Evolutionary conservation across 306 rosid species (phyloP).

Genomic region (Casuarina glauca): DNA sequence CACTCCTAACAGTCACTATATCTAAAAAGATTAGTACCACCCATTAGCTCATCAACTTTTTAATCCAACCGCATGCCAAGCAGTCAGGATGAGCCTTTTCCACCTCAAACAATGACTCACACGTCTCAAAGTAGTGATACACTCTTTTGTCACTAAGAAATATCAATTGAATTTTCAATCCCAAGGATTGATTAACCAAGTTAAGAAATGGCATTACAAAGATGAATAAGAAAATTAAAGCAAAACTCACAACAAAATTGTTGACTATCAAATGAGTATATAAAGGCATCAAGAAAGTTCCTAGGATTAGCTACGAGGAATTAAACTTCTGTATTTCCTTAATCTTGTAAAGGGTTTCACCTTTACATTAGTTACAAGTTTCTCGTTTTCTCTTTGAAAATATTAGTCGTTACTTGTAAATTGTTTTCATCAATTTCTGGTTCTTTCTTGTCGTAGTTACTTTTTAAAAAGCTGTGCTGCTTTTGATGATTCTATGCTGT

Average conservation of each 20-base stretch:
- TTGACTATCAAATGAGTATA: background rate
- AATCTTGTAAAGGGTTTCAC: background rate
- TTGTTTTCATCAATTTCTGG: background rate
- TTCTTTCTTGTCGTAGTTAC: background rate
- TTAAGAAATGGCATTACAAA: background rate
- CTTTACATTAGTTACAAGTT: background rate
- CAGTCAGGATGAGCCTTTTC: background rate
- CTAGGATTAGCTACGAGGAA: background rate
- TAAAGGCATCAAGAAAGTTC: background rate
- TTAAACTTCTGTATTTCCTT: background rate
- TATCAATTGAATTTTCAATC: background rate
- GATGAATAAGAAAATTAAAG: background rate
- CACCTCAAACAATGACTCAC: background rate
- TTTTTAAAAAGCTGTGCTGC: background rate
- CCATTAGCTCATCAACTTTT: background rate
- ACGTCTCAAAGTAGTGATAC: background rate
- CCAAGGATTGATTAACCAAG: background rate
- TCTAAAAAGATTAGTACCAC: background rate
- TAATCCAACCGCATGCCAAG: background rate
- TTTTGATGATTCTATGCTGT: background rate
- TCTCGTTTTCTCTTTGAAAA: background rate
- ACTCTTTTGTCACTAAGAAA: background rate
- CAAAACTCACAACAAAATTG: background rate
- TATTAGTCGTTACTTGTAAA: background rate
- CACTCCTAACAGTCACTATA: background rate